phyloP scores from a whole-genome alignment of 495 filamentous ascomycete genomes.

The Lentithecium fluviatile region DNA sequence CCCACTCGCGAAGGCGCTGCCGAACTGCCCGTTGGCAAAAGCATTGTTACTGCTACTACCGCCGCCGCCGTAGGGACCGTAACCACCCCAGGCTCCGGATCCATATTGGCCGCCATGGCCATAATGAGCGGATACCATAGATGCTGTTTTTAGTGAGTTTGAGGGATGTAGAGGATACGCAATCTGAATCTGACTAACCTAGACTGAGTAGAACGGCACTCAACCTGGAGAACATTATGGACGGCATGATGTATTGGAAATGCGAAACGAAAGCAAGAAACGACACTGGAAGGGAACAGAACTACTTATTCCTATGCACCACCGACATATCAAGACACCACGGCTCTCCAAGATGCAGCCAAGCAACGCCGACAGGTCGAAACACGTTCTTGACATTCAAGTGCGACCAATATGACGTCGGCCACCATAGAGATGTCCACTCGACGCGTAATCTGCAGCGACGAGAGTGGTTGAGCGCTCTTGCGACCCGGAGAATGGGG shows the following conservation, averaged over 20 bases:
- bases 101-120: conserved; percentile 20
- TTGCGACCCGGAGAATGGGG: conserved; percentile 1
- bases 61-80: not conserved
- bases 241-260: not conserved
- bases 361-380: conserved; percentile 5
- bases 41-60: not conserved
- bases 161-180: not conserved
- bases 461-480: conserved; percentile 8
- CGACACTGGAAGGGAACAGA: not conserved
- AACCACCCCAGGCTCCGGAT: not conserved
- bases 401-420: conserved; percentile 16
- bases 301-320: conserved; percentile 10
- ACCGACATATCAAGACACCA: not conserved
- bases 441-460: conserved; percentile 19
- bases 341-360: not conserved
- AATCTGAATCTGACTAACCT: not conserved
- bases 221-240: conserved; percentile 6
- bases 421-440: not conserved
- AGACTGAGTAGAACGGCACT: conserved; percentile 5
- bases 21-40: not conserved
- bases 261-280: not conserved
- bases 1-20: not conserved
- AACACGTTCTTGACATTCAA: conserved; percentile 1
- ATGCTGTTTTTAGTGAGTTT: conserved; percentile 14
- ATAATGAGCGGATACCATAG: conserved; percentile 13